Percentiles rank a stretch among this genome's conserved stretches.
These are phyloP conservation scores for Cyclostephanos invisitatus DNA, from an alignment of 108 stramenopile genomes.

Conservation along the genomic window DNA sequence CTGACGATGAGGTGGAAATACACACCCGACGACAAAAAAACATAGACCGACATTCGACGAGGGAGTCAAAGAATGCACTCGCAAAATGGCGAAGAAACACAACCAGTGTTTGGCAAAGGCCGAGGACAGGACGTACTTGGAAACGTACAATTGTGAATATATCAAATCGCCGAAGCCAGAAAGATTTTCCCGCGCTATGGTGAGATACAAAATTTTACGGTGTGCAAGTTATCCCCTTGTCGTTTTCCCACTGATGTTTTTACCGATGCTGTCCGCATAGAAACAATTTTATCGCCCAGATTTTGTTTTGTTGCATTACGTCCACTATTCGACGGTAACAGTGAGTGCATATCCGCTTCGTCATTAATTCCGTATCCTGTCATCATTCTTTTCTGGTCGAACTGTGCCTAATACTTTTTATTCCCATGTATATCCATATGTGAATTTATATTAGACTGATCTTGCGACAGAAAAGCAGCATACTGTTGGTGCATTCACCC, in stretches of 20 bases:
- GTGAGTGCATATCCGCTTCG: slow-evolving; percentile 17
- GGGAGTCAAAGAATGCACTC: slow-evolving; percentile 48
- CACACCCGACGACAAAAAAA: neutral
- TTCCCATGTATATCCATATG: neutral
- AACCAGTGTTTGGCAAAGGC: slow-evolving; percentile 50
- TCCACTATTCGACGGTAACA: slow-evolving; percentile 84
- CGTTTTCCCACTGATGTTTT: neutral
- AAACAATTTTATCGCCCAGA: slow-evolving; percentile 83
- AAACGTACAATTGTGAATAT: slow-evolving; percentile 85
- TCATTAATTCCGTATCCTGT: neutral
- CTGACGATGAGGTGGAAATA: neutral
- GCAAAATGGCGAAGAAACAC: slow-evolving; percentile 43
- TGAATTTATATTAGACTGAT: slow-evolving; percentile 27
- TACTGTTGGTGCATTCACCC: slow-evolving; percentile 37
- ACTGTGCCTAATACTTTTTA: neutral
- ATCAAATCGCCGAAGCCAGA: slow-evolving; percentile 64
- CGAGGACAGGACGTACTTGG: slow-evolving; percentile 63
- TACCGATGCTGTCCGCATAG: neutral
- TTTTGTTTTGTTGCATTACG: slow-evolving; percentile 79
- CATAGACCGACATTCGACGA: slow-evolving; percentile 46
- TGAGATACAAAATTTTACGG: slow-evolving; percentile 3
- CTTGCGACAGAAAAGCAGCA: slow-evolving; percentile 50
- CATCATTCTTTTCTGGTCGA: neutral
- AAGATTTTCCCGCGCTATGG: slow-evolving; percentile 67
- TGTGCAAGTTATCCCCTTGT: too few species aligned